A percentile compares a stretch with the other conserved stretches of the same genome.
phyloP scores from a whole-genome alignment of 2,329 filamentous ascomycete species.

The Sporothrix pseudoabietina region DNA sequence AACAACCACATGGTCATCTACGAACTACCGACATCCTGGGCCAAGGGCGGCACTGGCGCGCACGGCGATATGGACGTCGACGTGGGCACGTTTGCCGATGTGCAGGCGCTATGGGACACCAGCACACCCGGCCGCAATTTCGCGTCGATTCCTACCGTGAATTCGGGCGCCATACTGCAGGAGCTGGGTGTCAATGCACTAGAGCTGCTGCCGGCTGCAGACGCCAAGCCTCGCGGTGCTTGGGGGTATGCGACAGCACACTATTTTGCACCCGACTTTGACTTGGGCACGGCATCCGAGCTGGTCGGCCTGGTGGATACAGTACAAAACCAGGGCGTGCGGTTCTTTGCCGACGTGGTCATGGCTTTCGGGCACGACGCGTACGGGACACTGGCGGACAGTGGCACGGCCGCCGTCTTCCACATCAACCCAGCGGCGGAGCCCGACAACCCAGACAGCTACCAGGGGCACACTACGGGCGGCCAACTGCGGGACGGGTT shows the following conservation, averaged over 20 bases:
- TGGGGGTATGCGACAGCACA: conserved; percentile 38
- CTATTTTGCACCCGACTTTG: conserved; percentile 37
- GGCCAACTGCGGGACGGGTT: conserved; percentile 34
- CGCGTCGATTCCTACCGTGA: conserved; percentile 23
- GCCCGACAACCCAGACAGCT: conserved; percentile 36
- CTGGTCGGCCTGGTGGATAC: conserved; percentile 33
- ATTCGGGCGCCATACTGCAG: conserved; percentile 32
- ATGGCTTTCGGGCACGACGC: conserved; percentile 38
- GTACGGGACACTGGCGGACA: conserved; percentile 26
- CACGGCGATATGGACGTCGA: conserved; percentile 32
- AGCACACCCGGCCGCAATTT: conserved; percentile 29
- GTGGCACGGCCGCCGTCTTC: conserved; percentile 34
- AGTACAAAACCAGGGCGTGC: conserved; percentile 32
- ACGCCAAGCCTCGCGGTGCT: conserved; percentile 34
- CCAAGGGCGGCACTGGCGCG: conserved; percentile 29
- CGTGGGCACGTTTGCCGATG: conserved; percentile 36
- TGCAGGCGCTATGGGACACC: conserved; percentile 35
- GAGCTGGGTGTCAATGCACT: conserved; percentile 38
- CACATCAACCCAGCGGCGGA: conserved; percentile 36
- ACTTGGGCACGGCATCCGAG: conserved; percentile 35
- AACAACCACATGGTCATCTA: conserved; percentile 39
- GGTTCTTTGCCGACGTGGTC: conserved; percentile 36
- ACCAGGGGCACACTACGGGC: conserved; percentile 34
- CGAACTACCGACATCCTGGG: conserved; percentile 38
- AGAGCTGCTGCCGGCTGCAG: conserved; percentile 36